Conservation (phyloP, 768 basidiomycete genomes). For the Coprinellus micaceus region DNA sequence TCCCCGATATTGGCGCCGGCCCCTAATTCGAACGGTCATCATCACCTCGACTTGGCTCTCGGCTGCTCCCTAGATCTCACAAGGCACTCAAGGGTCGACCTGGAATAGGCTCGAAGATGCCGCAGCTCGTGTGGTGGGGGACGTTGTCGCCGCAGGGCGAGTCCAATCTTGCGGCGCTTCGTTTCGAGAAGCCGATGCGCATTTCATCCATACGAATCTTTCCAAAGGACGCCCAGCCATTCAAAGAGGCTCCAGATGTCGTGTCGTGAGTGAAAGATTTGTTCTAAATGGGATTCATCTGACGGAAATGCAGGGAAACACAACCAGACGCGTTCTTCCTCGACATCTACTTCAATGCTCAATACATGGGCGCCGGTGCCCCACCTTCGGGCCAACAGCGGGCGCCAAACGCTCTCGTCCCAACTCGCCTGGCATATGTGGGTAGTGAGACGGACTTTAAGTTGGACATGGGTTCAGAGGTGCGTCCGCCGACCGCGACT, state of each 20-base stretch:
- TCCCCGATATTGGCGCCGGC: too few species aligned
- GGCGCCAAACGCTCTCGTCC: constrained; percentile 67
- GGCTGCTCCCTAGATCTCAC: too few species aligned
- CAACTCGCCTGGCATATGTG: constrained; percentile 66
- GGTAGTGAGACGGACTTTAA: constrained; percentile 64
- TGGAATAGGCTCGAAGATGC: background rate
- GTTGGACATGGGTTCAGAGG: constrained; percentile 70
- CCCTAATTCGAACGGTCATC: too few species aligned
- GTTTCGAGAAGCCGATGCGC: constrained; percentile 66
- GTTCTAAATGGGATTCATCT: constrained; percentile 9
- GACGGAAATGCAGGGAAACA: constrained; percentile 46
- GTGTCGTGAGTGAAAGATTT: constrained; percentile 47
- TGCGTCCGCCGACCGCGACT: constrained; percentile 24
- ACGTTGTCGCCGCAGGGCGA: constrained; percentile 56
- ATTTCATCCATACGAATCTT: constrained; percentile 68
- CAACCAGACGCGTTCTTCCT: constrained; percentile 72
- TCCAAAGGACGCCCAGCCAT: constrained; percentile 62
- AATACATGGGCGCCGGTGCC: constrained; percentile 39
- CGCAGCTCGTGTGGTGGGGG: constrained; percentile 61
- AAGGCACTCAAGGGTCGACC: too few species aligned
- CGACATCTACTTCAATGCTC: constrained; percentile 73
- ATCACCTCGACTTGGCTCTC: too few species aligned
- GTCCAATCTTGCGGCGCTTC: constrained; percentile 61
- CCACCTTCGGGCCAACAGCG: constrained; percentile 57
- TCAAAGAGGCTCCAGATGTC: constrained; percentile 54